These are phyloP conservation scores for Persicaria maculosa DNA, from an alignment of 148 eudicot genomes.

Conservation along the genomic window DNA sequence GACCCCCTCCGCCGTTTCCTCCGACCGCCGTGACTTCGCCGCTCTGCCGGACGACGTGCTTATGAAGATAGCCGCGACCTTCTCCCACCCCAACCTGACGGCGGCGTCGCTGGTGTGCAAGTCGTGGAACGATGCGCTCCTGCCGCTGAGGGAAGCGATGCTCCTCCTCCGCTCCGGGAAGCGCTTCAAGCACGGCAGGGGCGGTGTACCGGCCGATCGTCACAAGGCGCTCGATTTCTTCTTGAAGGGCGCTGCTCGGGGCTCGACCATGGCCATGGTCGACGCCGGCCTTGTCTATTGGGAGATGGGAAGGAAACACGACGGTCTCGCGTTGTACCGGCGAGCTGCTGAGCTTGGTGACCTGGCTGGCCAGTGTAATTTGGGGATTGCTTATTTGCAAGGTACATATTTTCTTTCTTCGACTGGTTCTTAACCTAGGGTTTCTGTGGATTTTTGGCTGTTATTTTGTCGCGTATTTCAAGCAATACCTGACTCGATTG, in stretches of 20 bases:
- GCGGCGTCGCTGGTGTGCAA: constrained; percentile 60
- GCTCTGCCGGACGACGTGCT: constrained; percentile 56
- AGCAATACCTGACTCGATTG: too few species aligned
- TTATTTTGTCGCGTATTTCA: too few species aligned
- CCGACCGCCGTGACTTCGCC: constrained; percentile 28
- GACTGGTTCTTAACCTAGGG: not conserved
- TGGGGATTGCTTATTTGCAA: constrained; percentile 76
- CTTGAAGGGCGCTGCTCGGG: constrained; percentile 70
- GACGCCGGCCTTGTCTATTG: constrained; percentile 85
- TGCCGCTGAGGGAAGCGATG: constrained; percentile 76
- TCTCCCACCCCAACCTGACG: constrained; percentile 35
- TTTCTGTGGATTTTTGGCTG: not conserved
- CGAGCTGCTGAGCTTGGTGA: constrained; percentile 76
- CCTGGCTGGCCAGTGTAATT: constrained; percentile 73
- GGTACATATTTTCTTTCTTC: constrained; percentile 25
- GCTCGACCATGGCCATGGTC: constrained; percentile 85
- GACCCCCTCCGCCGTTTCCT: not conserved
- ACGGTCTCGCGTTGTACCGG: constrained; percentile 47
- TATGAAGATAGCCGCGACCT: constrained; percentile 41
- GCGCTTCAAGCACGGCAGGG: constrained; percentile 80
- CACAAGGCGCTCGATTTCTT: constrained; percentile 74
- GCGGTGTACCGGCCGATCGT: constrained; percentile 41
- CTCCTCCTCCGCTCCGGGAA: constrained; percentile 58
- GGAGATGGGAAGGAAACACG: constrained; percentile 72
- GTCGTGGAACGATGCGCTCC: constrained; percentile 67